Percentiles rank a stretch among this genome's conserved stretches.
These are phyloP conservation scores for Suillus americanus DNA, from an alignment of 768 basidiomycete species.

Conservation along the genomic window DNA sequence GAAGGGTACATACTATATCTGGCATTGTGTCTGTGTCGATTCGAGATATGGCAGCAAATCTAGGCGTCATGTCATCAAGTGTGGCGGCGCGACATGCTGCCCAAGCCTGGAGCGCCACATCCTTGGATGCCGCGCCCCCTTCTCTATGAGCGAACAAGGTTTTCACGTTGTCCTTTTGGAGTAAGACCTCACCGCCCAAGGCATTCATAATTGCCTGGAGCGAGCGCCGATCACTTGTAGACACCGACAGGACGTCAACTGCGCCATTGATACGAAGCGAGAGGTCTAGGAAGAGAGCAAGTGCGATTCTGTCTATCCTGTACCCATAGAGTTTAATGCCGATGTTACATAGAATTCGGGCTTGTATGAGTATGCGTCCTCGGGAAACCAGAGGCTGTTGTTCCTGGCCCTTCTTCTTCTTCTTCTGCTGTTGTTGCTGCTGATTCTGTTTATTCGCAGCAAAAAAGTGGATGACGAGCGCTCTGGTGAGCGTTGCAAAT, in stretches of 20 bases:
- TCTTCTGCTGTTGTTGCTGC: conserved; percentile 3
- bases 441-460: conserved; percentile 11
- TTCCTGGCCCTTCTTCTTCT: conserved; percentile 7
- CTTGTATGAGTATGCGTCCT: conserved; percentile 27
- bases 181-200: conserved; percentile 36
- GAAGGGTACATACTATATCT: conserved; percentile 24
- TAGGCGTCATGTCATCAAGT: conserved; percentile 17
- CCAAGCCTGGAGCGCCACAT: conserved; percentile 47
- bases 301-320: conserved; percentile 44
- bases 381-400: not conserved
- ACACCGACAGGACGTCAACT: conserved; percentile 42
- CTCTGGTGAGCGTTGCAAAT: conserved; percentile 35
- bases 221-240: conserved; percentile 29
- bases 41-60: conserved; percentile 17
- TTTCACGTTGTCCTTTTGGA: conserved; percentile 28
- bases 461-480: conserved; percentile 35
- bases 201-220: conserved; percentile 32
- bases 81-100: conserved; percentile 38
- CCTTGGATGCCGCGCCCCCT: conserved; percentile 5
- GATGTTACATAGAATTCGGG: conserved; percentile 31
- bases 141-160: conserved; percentile 33
- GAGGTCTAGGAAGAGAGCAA: conserved; percentile 40
- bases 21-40: conserved; percentile 29
- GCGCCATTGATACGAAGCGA: conserved; percentile 33
- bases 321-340: conserved; percentile 39